phyloP scores from a whole-genome alignment of 441 rosid species.

The Biscutella laevigata region DNA sequence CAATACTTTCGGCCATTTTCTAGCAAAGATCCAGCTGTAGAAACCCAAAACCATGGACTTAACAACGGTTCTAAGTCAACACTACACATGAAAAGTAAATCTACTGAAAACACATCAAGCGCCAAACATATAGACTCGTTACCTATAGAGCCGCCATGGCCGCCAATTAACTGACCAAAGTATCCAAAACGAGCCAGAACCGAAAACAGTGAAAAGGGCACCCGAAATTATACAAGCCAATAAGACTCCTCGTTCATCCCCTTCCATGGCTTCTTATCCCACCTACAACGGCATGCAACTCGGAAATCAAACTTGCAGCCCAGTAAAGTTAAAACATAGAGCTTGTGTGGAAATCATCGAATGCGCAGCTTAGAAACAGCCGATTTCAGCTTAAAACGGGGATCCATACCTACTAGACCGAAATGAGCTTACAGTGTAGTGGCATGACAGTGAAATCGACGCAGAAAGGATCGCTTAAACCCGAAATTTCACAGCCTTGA shows the following conservation, averaged over 20 bases:
- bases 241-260: conserved; percentile 52
- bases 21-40: conserved; percentile 97
- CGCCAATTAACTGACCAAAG: conserved; percentile 99
- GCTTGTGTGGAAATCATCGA: background rate
- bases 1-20: conserved; percentile 86
- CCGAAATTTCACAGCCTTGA: conserved; percentile 17
- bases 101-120: too few relatives aligned
- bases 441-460: conserved; percentile 48
- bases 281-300: conserved; percentile 35
- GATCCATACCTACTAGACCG: conserved; percentile 40
- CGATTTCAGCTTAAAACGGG: conserved; percentile 4
- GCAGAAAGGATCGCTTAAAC: conserved; percentile 25
- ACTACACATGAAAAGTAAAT: background rate
- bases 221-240: conserved; percentile 84
- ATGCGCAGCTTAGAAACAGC: conserved; percentile 4
- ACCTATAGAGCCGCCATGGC: conserved; percentile 99
- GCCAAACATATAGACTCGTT: conserved; percentile 7
- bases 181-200: conserved; percentile 73
- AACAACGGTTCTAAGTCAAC: conserved; percentile 1
- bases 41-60: conserved; percentile 8
- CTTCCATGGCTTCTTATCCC: conserved; percentile 67
- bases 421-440: conserved; percentile 40
- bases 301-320: background rate
- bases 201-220: conserved; percentile 68
- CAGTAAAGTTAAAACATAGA: conserved; percentile 5